These are phyloP conservation scores for Sordariomycetes sp. DNA, from an alignment of 2,329 filamentous ascomycete genomes.

Conservation along the genomic window DNA sequence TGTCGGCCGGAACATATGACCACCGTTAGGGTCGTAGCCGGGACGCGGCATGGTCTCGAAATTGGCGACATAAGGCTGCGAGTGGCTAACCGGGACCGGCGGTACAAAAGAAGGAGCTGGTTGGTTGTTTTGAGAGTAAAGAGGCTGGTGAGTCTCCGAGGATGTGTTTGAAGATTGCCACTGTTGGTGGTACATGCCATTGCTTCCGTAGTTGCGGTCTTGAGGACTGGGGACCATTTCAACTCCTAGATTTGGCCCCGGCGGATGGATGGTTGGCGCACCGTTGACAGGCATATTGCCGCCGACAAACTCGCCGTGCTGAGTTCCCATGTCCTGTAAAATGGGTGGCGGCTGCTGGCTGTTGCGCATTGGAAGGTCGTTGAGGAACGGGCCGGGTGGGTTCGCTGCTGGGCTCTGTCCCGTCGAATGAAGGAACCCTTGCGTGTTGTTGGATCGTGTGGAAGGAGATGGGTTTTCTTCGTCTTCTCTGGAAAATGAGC, in stretches of 20 bases:
- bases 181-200: slow-evolving; percentile 25
- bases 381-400: slow-evolving; percentile 26
- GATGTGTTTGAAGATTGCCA: slow-evolving; percentile 36
- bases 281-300: slow-evolving; percentile 22
- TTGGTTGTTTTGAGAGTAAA: slow-evolving; percentile 20
- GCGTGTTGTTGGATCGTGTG: slow-evolving; percentile 18
- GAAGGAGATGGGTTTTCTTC: slow-evolving; percentile 29
- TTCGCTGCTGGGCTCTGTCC: slow-evolving; percentile 24
- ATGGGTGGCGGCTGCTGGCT: slow-evolving; percentile 17
- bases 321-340: slow-evolving; percentile 25
- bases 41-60: slow-evolving; percentile 21
- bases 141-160: slow-evolving; percentile 26
- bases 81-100: slow-evolving; percentile 19
- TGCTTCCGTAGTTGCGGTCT: slow-evolving; percentile 35
- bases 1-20: slow-evolving; percentile 21
- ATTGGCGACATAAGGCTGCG: slow-evolving; percentile 5
- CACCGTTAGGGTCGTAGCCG: slow-evolving; percentile 20
- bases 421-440: slow-evolving; percentile 23
- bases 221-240: slow-evolving; percentile 37
- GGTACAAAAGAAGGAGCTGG: background rate
- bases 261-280: slow-evolving; percentile 22
- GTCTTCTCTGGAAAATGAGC: slow-evolving; percentile 28
- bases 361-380: slow-evolving; percentile 33
- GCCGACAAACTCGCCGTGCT: slow-evolving; percentile 32
- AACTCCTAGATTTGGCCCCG: slow-evolving; percentile 26